Conservation (phyloP, 2,329 filamentous ascomycete species). For the Fusarium sp. region DNA sequence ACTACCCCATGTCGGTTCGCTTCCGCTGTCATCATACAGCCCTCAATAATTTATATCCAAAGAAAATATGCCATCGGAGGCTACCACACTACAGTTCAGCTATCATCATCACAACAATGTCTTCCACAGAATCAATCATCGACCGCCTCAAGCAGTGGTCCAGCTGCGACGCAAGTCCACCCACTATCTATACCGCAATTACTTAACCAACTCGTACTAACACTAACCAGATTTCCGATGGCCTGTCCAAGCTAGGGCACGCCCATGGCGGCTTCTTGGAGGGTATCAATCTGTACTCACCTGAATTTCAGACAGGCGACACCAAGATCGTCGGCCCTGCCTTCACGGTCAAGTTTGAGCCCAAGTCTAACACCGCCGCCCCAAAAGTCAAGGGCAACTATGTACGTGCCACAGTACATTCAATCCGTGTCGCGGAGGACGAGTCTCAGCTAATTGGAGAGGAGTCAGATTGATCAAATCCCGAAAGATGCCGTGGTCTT, state of each 20-base stretch:
- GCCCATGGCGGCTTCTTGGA: conserved; percentile 27
- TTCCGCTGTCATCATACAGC: background rate
- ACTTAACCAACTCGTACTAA: background rate
- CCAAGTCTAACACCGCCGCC: conserved; percentile 15
- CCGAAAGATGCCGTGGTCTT: conserved; percentile 27
- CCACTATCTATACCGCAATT: background rate
- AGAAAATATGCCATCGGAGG: background rate
- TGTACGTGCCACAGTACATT: background rate
- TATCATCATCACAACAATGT: background rate
- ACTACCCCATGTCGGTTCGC: background rate
- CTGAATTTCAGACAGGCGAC: conserved; percentile 11
- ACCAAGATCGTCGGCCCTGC: conserved; percentile 26
- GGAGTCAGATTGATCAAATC: conserved; percentile 23
- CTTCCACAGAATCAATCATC: conserved; percentile 10
- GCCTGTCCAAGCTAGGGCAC: conserved; percentile 26
- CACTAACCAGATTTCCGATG: conserved; percentile 19
- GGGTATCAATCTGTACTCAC: conserved; percentile 19
- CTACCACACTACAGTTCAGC: background rate
- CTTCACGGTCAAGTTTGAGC: conserved; percentile 25
- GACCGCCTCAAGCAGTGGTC: conserved; percentile 22
- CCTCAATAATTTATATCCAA: background rate
- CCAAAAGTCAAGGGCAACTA: conserved; percentile 28
- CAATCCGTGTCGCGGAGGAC: background rate
- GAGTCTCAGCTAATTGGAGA: background rate
- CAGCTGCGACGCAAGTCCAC: conserved; percentile 22